Evolutionary conservation across 2,329 filamentous ascomycete genomes (phyloP), one percentile per base, ranked within the genome.

Genomic region (Arthrobotrys entomopaga): DNA sequence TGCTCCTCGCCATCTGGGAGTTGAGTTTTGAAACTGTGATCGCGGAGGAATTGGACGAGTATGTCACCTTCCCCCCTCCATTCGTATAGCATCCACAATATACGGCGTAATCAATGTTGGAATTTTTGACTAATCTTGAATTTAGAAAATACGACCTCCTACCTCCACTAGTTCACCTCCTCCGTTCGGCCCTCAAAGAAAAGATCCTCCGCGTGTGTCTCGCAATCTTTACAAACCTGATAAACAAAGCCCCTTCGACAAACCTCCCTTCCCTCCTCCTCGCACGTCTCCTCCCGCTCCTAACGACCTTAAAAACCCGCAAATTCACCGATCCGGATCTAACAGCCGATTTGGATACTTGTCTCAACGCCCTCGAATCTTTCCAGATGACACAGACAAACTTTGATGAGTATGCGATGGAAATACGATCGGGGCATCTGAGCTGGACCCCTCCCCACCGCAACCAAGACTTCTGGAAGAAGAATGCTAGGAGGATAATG

Each of bases 191-290:
- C 1, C 93, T 94, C 50, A 99, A 99, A 82, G 95, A 98, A 81
- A 99, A 99, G 85, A 98, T 94, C 0, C 98, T 94, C 0, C 89
- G 95, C 29, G 86, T 99, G 63, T 87, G 97, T 52, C 86, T 98
- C 50, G 93, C 93, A 8, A 97, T 94, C 6, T 87, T 99, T 46
- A 87, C 90, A 81, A 98, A 97, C 82, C 88, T 99, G 50, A 87
- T 97, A 42, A 92, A 85, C 82, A 87, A 83, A 84, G 91, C 86
- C 86, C 91, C 81, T 82, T 89, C 81, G 38, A 86, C 84, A 20
- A 84, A 90, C 52, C 89, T 98, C 65, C 93, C 94, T 6, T 90
- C 90, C 1, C 93, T 95, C 0, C 90, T 95, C 20, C 90, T 97
- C 71, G 92, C 92, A 58, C 90, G 92, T 72, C 88, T 98, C 38